A percentile compares a stretch with the other conserved stretches of the same genome.
Conservation (phyloP, 495 filamentous ascomycete species). For the Annulohypoxylon moriforme region DNA sequence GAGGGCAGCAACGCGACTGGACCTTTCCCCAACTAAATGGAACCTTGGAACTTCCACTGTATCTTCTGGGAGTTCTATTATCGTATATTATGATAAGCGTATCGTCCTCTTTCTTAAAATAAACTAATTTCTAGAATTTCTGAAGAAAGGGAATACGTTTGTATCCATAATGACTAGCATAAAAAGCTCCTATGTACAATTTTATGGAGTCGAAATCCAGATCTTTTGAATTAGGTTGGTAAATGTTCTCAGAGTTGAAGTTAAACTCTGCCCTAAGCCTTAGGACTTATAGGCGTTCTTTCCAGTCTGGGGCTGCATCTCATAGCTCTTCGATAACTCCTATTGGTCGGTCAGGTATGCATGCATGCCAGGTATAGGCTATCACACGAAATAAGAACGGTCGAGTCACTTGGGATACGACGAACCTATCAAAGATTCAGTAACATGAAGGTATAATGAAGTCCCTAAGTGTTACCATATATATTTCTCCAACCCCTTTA, state of each 20-base stretch:
- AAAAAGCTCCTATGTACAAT: not conserved
- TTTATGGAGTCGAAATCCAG: not conserved
- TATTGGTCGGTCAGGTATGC: conserved; percentile 1
- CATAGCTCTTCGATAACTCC: conserved; percentile 4
- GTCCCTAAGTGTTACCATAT: not conserved
- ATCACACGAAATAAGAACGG: not conserved
- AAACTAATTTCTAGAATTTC: not conserved
- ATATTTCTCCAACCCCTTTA: not conserved
- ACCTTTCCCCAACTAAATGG: conserved; percentile 9
- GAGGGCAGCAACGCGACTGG: conserved; percentile 9
- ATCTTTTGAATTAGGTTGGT: not conserved
- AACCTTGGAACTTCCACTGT: not conserved
- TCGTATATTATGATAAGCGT: not conserved
- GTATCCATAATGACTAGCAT: not conserved
- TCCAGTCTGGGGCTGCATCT: not conserved
- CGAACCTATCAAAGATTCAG: not conserved
- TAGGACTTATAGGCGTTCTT: not conserved
- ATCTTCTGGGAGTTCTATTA: not conserved
- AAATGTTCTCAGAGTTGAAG: not conserved
- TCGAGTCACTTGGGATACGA: not conserved
- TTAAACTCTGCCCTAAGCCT: not conserved
- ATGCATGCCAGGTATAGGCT: not conserved
- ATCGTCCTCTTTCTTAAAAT: not conserved
- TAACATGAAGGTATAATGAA: not conserved
- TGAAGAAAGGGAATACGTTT: not conserved